These are phyloP conservation scores for Pulveroboletus frians DNA, from an alignment of 768 basidiomycete genomes.

Conservation along the genomic window DNA sequence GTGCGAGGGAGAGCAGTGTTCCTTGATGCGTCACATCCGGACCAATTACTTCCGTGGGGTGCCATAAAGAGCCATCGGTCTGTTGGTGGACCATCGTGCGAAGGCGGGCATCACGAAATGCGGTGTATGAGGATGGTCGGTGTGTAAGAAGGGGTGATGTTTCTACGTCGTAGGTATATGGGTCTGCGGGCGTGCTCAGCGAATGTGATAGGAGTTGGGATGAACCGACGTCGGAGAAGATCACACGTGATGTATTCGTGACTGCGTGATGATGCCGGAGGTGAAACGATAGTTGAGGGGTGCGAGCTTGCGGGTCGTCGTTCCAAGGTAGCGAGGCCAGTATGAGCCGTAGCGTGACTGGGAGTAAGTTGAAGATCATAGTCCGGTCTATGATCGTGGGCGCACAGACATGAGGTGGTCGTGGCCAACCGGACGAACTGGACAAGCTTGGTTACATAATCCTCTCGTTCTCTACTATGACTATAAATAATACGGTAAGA, in stretches of 20 bases:
- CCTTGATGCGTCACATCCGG: conserved; percentile 72
- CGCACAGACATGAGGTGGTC: neutral
- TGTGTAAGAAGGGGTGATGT: conserved; percentile 38
- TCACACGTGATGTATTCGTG: conserved; percentile 46
- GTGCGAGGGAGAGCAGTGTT: conserved; percentile 72
- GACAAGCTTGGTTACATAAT: conserved; percentile 15
- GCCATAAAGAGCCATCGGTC: conserved; percentile 51
- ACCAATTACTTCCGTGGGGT: conserved; percentile 52
- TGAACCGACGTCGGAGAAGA: conserved; percentile 51
- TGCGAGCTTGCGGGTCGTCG: conserved; percentile 27
- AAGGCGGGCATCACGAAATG: conserved; percentile 32
- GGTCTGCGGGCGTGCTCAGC: conserved; percentile 18
- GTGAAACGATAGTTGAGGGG: conserved; percentile 46
- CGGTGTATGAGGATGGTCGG: conserved; percentile 40
- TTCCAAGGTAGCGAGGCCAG: conserved; percentile 40
- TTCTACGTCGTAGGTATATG: conserved; percentile 39
- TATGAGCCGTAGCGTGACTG: conserved; percentile 38
- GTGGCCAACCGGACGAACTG: neutral
- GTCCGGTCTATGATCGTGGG: neutral
- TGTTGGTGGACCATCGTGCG: conserved; percentile 37
- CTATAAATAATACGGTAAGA: too few species aligned
- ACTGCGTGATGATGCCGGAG: conserved; percentile 63
- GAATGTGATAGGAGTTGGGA: conserved; percentile 28
- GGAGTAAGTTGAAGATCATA: conserved; percentile 30
- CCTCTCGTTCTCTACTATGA: neutral